Conservation (phyloP, 2,329 filamentous ascomycete species). For the Epicoccum sorghinum region DNA sequence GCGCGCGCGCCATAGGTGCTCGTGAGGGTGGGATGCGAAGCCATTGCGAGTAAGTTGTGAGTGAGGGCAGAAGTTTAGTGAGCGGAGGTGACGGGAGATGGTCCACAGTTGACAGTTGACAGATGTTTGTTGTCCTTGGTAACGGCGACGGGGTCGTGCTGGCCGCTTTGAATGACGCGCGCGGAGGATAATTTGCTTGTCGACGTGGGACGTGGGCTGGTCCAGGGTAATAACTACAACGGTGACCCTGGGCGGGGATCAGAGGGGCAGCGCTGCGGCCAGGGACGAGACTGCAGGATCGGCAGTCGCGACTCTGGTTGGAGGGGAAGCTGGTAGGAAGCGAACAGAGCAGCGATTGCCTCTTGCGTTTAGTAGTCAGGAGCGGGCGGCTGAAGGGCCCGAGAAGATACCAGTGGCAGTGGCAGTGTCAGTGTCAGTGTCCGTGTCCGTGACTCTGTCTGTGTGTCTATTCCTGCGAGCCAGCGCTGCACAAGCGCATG, state of each 20-base stretch:
- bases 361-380: slow-evolving; percentile 1
- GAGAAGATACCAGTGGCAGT: not conserved
- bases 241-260: slow-evolving; percentile 13
- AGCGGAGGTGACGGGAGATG: slow-evolving; percentile 2
- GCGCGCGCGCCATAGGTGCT: slow-evolving; percentile 55
- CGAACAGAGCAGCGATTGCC: slow-evolving; percentile 11
- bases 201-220: slow-evolving; percentile 4
- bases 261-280: slow-evolving; percentile 10
- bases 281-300: slow-evolving; percentile 12
- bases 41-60: slow-evolving; percentile 34
- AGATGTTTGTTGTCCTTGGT: slow-evolving; percentile 8
- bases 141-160: not conserved
- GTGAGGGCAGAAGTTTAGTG: not conserved
- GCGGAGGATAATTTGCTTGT: slow-evolving; percentile 15
- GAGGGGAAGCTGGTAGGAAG: not conserved
- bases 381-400: slow-evolving; percentile 4
- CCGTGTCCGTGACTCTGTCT: no score
- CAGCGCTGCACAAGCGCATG: slow-evolving; percentile 2
- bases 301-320: slow-evolving; percentile 7
- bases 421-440: no score
- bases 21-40: slow-evolving; percentile 41
- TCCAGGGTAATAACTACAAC: slow-evolving; percentile 5
- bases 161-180: slow-evolving; percentile 4
- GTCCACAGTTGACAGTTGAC: slow-evolving; percentile 4
- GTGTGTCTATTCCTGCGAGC: not conserved